Conservation (phyloP, 2,329 filamentous ascomycete species). For the Paecilomyces sp. region DNA sequence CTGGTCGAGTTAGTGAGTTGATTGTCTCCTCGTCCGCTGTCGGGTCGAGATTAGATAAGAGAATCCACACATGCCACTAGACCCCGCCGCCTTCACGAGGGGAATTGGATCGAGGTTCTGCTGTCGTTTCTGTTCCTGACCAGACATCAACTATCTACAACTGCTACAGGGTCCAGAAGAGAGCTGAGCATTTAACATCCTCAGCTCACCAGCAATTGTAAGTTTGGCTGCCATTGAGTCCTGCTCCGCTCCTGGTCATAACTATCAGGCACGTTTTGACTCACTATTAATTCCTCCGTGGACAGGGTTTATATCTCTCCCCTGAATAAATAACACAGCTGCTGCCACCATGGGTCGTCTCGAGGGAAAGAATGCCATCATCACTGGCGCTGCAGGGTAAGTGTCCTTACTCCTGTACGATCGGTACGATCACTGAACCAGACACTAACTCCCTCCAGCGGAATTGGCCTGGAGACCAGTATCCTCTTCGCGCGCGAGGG, state of each 20-base stretch:
- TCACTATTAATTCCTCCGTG: background rate
- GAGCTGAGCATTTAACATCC: background rate
- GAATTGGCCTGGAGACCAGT: conserved; percentile 85
- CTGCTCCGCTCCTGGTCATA: background rate
- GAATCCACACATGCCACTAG: conserved; percentile 1
- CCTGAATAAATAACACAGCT: background rate
- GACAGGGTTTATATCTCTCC: background rate
- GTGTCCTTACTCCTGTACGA: conserved; percentile 20
- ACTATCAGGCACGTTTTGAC: background rate
- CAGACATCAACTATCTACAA: background rate
- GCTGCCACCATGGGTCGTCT: conserved; percentile 38
- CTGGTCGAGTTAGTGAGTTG: background rate
- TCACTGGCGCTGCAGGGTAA: conserved; percentile 83
- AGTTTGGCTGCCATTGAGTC: background rate
- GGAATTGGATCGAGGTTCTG: background rate
- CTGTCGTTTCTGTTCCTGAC: background rate
- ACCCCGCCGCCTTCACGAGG: background rate
- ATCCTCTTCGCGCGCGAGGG: conserved; percentile 88
- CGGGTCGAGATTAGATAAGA: conserved; percentile 8
- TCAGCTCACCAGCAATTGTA: background rate
- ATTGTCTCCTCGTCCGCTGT: background rate
- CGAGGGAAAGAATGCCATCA: conserved; percentile 61
- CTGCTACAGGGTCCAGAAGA: background rate
- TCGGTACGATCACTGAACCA: background rate
- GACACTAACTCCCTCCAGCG: conserved; percentile 38